Evolutionary conservation across 805 yeast species (phyloP), one percentile per base, ranked within the genome.

Genomic region (Yarrowia porcina): DNA sequence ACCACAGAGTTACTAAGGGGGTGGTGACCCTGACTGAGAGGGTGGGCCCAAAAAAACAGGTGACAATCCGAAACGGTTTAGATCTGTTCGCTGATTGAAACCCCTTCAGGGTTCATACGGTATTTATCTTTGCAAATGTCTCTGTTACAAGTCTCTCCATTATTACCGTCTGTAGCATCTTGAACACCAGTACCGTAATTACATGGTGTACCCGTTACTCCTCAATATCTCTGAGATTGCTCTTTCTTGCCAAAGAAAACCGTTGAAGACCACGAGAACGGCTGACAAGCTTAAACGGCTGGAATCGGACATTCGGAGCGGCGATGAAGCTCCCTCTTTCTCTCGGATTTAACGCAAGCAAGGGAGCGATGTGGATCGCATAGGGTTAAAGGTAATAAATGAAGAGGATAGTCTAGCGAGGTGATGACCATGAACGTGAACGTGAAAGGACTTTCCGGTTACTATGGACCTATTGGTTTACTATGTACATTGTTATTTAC

Each of bases 241-340:
- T 35, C 10, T 18, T 21, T 39, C 21, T 32, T 23, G 23, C 50
- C 25, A n/a, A 12, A 39, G 44, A 21, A 45, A 45, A 45, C 50
- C 50, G 50, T 45, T 45, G 52, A 15, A 15, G 17, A 8, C 45
- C 18, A 20, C 36, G 36, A 45, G 56, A 49, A 21, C 56, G 56
- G 56, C 56, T 49, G 56, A 49, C 56, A 49, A 49, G 56, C 27
- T 49, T 49, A 32, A 33, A 32, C 56, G 56, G 52, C 52, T 49
- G 23, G 56, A 21, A 32, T 21, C 33, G 56, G 56, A 49, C 38
- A 33, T 27, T 15, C 39, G n/a, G 54, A 49, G 56, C 56, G 56
- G 56, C 56, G 56, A 21, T n/a, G 33, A 32, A 49, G 32, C 28
- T 49, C 56, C 56, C 56, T 49, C 56, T 32, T n/a, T n/a, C 18